Evolutionary conservation across 495 filamentous ascomycete species (phyloP).

Genomic region (Xylona heveae): DNA sequence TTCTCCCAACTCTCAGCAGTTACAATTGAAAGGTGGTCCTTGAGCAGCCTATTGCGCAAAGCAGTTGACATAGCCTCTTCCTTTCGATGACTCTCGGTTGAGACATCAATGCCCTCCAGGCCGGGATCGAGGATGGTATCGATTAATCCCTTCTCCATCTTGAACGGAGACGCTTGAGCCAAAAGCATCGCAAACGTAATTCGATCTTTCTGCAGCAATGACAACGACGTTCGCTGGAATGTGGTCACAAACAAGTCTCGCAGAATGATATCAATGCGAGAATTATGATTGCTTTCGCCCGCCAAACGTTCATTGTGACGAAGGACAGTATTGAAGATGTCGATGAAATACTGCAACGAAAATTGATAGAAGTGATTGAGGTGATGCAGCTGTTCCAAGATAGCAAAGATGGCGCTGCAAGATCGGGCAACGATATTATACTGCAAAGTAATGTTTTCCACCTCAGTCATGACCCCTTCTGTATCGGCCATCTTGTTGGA

Average conservation of each 20-base stretch:
- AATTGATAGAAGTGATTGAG: constrained; percentile 99
- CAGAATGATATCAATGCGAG: constrained; percentile 69
- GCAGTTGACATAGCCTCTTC: constrained; percentile 50
- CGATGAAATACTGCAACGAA: constrained; percentile 90
- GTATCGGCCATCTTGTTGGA: constrained; percentile 90
- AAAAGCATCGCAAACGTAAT: constrained; percentile 92
- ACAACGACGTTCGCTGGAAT: constrained; percentile 82
- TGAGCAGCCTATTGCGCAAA: constrained; percentile 48
- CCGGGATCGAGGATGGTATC: constrained; percentile 68
- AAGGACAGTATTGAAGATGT: constrained; percentile 90
- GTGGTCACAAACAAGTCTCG: constrained; percentile 74
- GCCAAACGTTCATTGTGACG: constrained; percentile 56
- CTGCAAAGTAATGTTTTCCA: constrained; percentile 80
- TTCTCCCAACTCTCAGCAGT: constrained; percentile 47
- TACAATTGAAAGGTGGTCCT: constrained; percentile 41
- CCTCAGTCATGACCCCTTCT: constrained; percentile 93
- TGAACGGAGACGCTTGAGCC: constrained; percentile 78
- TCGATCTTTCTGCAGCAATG: constrained; percentile 80
- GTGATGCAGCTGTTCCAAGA: constrained; percentile 91
- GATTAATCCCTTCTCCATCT: constrained; percentile 76
- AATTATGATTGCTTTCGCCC: constrained; percentile 49
- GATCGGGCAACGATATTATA: constrained; percentile 83
- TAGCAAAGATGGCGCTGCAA: constrained; percentile 91
- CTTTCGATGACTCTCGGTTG: constrained; percentile 35
- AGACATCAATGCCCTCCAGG: constrained; percentile 58